Conservation (phyloP, 2,329 filamentous ascomycete genomes). For the Neospermospora avenae region DNA sequence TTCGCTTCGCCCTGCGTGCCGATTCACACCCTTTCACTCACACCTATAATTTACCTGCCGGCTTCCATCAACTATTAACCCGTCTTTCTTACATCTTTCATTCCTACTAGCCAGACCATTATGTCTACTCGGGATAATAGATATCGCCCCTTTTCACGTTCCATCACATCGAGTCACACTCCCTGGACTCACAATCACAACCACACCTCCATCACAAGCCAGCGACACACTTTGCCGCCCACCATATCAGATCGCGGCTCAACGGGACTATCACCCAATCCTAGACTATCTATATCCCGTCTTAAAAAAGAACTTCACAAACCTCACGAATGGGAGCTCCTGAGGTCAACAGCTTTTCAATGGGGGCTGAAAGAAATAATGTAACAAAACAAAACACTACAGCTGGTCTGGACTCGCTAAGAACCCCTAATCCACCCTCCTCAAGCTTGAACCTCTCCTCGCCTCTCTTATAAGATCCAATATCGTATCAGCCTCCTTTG, state of each 20-base stretch:
- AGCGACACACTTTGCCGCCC: not conserved
- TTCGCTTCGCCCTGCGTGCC: not conserved
- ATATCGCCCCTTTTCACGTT: not conserved
- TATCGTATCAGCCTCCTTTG: not conserved
- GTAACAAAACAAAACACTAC: not conserved
- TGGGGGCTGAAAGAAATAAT: not conserved
- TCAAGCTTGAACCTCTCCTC: not conserved
- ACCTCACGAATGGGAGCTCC: constrained; percentile 3
- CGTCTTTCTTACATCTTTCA: not conserved
- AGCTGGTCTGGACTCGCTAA: not conserved
- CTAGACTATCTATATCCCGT: not conserved
- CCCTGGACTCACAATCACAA: not conserved
- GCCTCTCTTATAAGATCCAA: not conserved
- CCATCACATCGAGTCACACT: not conserved
- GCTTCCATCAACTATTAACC: not conserved
- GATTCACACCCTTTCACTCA: constrained; percentile 1
- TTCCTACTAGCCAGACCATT: not conserved
- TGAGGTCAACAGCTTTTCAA: too few species aligned
- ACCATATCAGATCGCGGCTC: not conserved
- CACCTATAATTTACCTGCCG: not conserved
- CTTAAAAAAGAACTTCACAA: not conserved
- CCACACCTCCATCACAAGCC: too few species aligned
- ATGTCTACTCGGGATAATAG: not conserved
- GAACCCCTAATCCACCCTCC: not conserved
- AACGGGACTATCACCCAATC: not conserved